Evolutionary conservation across 2,329 filamentous ascomycete genomes (phyloP).

Genomic region (Daldinia sp.): DNA sequence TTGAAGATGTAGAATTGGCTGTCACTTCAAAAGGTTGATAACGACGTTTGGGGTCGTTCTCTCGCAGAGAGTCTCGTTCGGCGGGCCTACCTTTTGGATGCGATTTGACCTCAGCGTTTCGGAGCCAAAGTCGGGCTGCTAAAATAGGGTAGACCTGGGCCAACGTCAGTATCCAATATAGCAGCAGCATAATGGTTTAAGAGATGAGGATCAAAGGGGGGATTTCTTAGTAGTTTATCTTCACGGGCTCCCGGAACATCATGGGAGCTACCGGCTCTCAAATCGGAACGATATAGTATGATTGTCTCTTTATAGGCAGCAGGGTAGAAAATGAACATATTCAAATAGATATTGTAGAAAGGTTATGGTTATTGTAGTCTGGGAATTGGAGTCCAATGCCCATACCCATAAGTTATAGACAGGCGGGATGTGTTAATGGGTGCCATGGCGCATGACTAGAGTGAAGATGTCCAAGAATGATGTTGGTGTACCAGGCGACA

Average conservation of each 20-base stretch:
- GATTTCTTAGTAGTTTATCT: constrained; percentile 4
- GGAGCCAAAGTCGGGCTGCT: constrained; percentile 31
- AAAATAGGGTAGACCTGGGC: constrained; percentile 39
- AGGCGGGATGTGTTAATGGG: constrained; percentile 23
- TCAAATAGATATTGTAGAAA: constrained; percentile 1
- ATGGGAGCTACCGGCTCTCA: constrained; percentile 13
- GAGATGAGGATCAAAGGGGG: constrained; percentile 5
- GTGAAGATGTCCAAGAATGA: constrained; percentile 37
- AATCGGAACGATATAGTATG: constrained; percentile 2
- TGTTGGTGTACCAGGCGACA: constrained; percentile 37
- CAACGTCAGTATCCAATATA: constrained; percentile 42
- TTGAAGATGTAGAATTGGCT: constrained; percentile 45
- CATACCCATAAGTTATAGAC: constrained; percentile 2
- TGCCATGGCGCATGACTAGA: constrained; percentile 18
- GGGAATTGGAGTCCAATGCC: not conserved
- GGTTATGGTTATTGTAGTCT: not conserved
- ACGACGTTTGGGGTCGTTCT: constrained; percentile 27
- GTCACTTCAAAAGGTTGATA: constrained; percentile 44
- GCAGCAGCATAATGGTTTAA: constrained; percentile 36
- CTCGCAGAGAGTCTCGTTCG: constrained; percentile 21
- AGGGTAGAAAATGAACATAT: constrained; percentile 5
- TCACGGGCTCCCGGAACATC: constrained; percentile 20
- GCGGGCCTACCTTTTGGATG: constrained; percentile 4
- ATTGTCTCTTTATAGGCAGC: constrained; percentile 3
- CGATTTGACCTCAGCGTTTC: constrained; percentile 8